Evolutionary conservation across 306 rosid species (phyloP), one percentile per base, ranked within the genome.

Genomic region (Fagus crenata): DNA sequence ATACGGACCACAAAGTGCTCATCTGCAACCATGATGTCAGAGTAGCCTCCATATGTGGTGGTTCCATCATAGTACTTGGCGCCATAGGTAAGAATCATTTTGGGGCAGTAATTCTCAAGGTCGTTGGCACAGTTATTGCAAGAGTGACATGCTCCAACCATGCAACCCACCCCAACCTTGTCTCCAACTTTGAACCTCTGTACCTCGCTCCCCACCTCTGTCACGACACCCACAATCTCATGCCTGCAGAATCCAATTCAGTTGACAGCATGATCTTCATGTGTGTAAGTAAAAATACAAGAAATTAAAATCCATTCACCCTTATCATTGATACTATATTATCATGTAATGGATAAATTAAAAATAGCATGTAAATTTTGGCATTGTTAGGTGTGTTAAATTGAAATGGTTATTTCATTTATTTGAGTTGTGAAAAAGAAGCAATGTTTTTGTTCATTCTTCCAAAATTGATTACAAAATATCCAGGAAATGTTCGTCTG

Each of bases 111-210:
- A 49, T 51, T 74, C 60, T 80, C 79, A 6, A 73, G 83, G 61
- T 80, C 1, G 49, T 64, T 53, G 14, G 69, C 6, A 46, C 83
- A 74, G 60, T 42, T 37, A 33, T 43, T 68, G 46, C 83, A 74
- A 12, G 79, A 73, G 49, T 55, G 51, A 71, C 83, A 80, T 43
- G 83, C 41, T 53, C 74, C 79, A 2, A 67, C 74, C 42, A 60
- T 28, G 61, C 75, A 64, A n/a, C 78, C 79, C 15, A 80, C 79
- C 3, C 83, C 83, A n/a, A 67, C 83, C 5, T 14, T 80, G 70
- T 80, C 83, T 41, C 78, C 83, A 15, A 67, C 75, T 42, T 67
- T 67, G 74, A 80, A 67, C 18, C 74, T 80, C 18, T 64, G 17
- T 2, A 80, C 79, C 36, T 74, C 41, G 78, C 69, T 53, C 41